Base-by-base conservation (phyloP, 2,329 filamentous ascomycete species). In the Diaporthe citri region DNA sequence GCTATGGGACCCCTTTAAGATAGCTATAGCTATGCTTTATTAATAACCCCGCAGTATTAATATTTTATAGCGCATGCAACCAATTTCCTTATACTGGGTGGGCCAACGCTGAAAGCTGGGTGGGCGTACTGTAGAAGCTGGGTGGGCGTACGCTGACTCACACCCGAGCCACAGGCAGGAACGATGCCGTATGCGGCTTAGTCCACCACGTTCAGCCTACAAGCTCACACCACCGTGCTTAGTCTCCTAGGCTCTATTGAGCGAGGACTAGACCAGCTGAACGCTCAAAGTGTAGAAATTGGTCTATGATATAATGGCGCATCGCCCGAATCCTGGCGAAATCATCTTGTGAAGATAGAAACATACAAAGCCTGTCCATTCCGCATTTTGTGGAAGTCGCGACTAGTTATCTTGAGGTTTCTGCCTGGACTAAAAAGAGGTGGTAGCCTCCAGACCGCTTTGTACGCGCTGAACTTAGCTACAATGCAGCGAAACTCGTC, bases 401-500 rank as follows among this genome's bases (percentile, higher is more conserved):
- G 1, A 48, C 28, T 12, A 2, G 4, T 8, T 1, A 2, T 7
- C 4, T 12, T 6, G 20, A 36, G 12, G n/a, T 8, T 20, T 8
- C 3, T 39, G 7, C 20, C 25, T 48, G 20, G n/a, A 17, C 8
- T 1, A 9, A 3, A 48, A 13, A 13, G 10, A 34, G 15, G 9
- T 12, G 4, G 25, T 20, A 31, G 4, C 8, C 20, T n/a, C 5
- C 31, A 51, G 22, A 39, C n/a, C 55, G 48, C 34, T 41, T 55
- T 41, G 64, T 69, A 0, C 64, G 22, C 48, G 64, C 31, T 62
- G 64, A 34, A 59, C 2, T 7, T 15, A 8, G 4, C 4, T 5
- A 67, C 43, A 20, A 76, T 76, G 74, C 59, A 74, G 34, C 39
- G 34, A 46, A 69, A 67, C n/a, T 55, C 34, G 34, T 9, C 57